Base-by-base conservation (phyloP, 371 early-diverging fungal genomes). In the Actinomucor elegans region DNA sequence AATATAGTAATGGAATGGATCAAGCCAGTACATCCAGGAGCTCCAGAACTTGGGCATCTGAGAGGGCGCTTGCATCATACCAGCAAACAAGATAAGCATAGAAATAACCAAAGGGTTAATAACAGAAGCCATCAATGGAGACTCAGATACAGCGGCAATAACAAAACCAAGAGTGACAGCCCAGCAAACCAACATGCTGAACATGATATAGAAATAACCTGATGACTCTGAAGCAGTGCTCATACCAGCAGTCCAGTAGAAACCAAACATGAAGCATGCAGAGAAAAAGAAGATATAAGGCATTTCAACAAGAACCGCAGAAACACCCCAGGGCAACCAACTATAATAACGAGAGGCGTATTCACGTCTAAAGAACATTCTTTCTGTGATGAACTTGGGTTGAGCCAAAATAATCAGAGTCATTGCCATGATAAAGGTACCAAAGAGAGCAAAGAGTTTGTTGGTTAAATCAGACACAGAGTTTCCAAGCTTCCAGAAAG, bases 1-100 rank as follows among this genome's bases (percentile, higher is more conserved):
- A 27, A 89, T 75, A 3, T 82, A 69, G 57, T 93, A 91, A 37
- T 83, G 83, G 70, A 83, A 86, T 11, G 90, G 89, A 54, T 81
- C 83, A 10, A 88, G 53, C 81, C 84, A 87, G 64, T 89, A 90
- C 81, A 93, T 84, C 89, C 89, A 90, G 2, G 72, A 52, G 5
- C 80, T 68, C 89, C 90, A 91, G 69, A 93, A 90, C 28, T 62
- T 53, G 7, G 91, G 89, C 86, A 91, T 89, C n/a, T 66, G 63
- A 12, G 56, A 42, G 29, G 80, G 75, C 1, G 88, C 77, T 41
- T 88, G 84, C 64, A 89, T 80, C 29, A 89, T 67, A 71, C 91
- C 91, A 44, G 83, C 81, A 67, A 88, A 89, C 48, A 91, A 66
- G 53, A 82, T 80, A 43, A 89, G 71, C 33, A 88, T 66, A 0